These are phyloP conservation scores for Leishmania tarentolae DNA, from an alignment of 208 protist species.

Conservation along the genomic window DNA sequence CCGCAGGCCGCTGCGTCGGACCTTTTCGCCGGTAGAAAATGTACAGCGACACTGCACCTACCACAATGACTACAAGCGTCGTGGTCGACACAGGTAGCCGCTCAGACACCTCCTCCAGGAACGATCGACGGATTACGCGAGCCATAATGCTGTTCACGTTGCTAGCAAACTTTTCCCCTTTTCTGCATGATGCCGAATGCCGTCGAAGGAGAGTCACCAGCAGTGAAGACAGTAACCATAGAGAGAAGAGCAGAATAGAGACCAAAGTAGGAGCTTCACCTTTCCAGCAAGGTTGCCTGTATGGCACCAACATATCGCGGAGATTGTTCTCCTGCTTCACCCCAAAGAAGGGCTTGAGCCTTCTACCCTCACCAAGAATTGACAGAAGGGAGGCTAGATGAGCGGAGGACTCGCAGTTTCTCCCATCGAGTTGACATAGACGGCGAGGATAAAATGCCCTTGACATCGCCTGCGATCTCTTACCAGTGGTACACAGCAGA, in stretches of 20 bases:
- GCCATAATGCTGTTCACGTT: slow-evolving; percentile 9
- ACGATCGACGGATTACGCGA: slow-evolving; percentile 40
- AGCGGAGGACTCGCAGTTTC: background rate
- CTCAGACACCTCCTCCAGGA: slow-evolving; percentile 65
- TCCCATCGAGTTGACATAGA: background rate
- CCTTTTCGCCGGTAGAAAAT: slow-evolving; percentile 42
- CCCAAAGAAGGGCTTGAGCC: background rate
- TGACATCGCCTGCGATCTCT: background rate
- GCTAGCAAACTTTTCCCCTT: background rate
- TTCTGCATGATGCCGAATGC: background rate
- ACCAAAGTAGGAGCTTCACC: background rate
- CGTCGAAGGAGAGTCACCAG: background rate
- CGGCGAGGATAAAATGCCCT: background rate
- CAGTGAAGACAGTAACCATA: background rate
- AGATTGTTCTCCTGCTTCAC: background rate
- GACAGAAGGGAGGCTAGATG: background rate
- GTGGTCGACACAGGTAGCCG: slow-evolving; percentile 42
- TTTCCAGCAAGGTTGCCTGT: background rate
- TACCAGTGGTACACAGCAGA: background rate
- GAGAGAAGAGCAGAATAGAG: slow-evolving; percentile 7
- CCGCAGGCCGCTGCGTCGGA: slow-evolving; percentile 12
- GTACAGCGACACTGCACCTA: slow-evolving; percentile 64
- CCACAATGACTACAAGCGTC: slow-evolving; percentile 48
- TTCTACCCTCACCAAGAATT: background rate
- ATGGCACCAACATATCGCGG: background rate